Conservation (phyloP, 148 eudicot species). For the Fagopyrum esculentum region DNA sequence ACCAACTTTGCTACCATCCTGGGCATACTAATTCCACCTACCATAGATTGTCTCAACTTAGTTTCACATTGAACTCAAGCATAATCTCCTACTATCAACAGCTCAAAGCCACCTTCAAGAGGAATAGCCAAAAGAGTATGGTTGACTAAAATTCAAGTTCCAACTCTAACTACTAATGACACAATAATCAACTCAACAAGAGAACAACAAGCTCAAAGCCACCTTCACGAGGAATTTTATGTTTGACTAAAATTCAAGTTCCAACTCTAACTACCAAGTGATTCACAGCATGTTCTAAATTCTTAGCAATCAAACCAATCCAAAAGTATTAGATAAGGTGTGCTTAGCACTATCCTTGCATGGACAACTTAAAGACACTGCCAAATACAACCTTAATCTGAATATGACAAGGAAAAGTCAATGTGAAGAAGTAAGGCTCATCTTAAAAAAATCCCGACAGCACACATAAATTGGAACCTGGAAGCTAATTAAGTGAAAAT, state of each 20-base stretch:
- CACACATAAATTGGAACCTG: neutral
- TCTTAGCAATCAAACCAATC: neutral
- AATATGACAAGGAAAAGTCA: neutral
- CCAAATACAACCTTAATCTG: neutral
- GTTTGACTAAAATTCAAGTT: no score
- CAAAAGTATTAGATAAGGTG: neutral
- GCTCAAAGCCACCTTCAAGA: neutral
- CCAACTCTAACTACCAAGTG: neutral
- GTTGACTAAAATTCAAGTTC: neutral
- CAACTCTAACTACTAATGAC: slow-evolving; percentile 2
- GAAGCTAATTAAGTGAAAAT: neutral
- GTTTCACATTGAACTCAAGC: neutral
- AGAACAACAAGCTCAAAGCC: neutral
- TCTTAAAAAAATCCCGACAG: neutral
- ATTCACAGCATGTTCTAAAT: neutral
- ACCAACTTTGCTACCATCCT: neutral
- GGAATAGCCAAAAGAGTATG: neutral
- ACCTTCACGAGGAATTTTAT: no score
- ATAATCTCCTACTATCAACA: neutral
- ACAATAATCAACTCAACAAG: neutral
- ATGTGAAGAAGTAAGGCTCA: neutral
- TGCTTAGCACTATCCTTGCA: no score
- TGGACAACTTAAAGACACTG: no score
- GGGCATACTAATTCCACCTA: neutral
- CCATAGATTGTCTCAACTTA: neutral